Conservation (phyloP, 495 filamentous ascomycete genomes). For the Lepraria neglecta region DNA sequence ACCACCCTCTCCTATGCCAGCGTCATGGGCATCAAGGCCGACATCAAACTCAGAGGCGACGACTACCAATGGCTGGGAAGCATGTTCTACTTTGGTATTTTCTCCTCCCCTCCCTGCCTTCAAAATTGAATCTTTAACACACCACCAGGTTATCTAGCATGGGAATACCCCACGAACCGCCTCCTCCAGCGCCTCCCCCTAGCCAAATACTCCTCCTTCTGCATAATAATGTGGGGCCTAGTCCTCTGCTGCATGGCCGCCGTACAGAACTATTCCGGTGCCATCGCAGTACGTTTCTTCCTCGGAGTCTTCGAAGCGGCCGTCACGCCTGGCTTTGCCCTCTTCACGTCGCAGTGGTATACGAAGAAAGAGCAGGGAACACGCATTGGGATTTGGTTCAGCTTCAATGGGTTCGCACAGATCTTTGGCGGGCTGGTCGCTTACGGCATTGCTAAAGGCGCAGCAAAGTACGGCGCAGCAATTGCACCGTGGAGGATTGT, state of each 20-base stretch:
- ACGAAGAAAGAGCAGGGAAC: constrained; percentile 53
- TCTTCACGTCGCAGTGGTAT: constrained; percentile 62
- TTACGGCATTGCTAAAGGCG: constrained; percentile 59
- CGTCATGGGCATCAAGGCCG: constrained; percentile 54
- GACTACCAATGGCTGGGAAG: constrained; percentile 51
- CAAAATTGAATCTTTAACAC: neutral
- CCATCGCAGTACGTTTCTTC: constrained; percentile 54
- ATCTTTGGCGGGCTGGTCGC: constrained; percentile 58
- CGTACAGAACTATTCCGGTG: constrained; percentile 41
- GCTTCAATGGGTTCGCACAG: constrained; percentile 55
- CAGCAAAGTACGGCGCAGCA: constrained; percentile 42
- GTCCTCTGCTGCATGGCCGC: constrained; percentile 51
- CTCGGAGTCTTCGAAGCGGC: constrained; percentile 57
- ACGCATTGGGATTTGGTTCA: constrained; percentile 57
- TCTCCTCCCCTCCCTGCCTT: neutral
- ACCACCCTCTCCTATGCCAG: constrained; percentile 59
- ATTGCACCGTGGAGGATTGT: constrained; percentile 63
- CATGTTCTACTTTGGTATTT: constrained; percentile 55
- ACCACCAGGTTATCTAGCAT: constrained; percentile 50
- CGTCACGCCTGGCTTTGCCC: constrained; percentile 57
- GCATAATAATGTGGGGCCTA: constrained; percentile 53
- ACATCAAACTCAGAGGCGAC: constrained; percentile 39
- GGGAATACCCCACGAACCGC: constrained; percentile 57
- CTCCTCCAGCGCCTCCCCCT: constrained; percentile 54
- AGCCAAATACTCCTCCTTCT: constrained; percentile 53